Percentiles rank a stretch among this genome's conserved stretches.
Evolutionary conservation across 164 flowering plant genomes (phyloP).

Genomic region (Akebia trifoliata): DNA sequence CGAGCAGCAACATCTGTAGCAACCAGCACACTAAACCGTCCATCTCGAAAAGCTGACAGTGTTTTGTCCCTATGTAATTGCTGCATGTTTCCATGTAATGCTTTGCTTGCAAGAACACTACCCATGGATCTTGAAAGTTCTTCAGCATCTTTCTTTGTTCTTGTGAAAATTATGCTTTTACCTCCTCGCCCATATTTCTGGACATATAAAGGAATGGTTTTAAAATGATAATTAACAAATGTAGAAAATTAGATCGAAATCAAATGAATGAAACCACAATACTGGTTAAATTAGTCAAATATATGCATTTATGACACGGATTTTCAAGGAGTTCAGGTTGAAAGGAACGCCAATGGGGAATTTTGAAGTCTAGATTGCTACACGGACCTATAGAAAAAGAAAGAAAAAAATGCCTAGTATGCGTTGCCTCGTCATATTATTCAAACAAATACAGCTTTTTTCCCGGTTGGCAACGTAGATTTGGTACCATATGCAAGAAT

Average conservation of each 20-base stretch:
- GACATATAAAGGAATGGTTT: not conserved
- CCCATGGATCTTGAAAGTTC: conserved; percentile 24
- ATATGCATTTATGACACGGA: too few relatives aligned
- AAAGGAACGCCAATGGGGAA: too few relatives aligned
- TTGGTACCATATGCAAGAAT: too few relatives aligned
- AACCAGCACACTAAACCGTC: conserved; percentile 28
- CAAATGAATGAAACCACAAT: not conserved
- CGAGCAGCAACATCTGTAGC: conserved; percentile 44
- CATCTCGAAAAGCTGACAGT: conserved; percentile 32
- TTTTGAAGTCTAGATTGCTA: too few relatives aligned
- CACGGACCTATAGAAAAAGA: too few relatives aligned
- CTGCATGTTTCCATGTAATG: conserved; percentile 32
- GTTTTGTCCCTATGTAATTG: conserved; percentile 36
- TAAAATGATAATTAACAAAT: not conserved
- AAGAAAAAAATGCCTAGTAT: too few relatives aligned
- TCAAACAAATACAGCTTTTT: too few relatives aligned
- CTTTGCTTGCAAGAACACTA: conserved; percentile 15
- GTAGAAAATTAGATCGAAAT: not conserved
- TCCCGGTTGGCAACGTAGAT: too few relatives aligned
- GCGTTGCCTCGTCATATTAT: too few relatives aligned
- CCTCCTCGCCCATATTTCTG: conserved; percentile 32
- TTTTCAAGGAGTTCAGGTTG: too few relatives aligned
- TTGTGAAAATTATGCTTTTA: conserved; percentile 33
- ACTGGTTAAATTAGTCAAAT: too few relatives aligned
- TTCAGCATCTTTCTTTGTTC: conserved; percentile 36